These are phyloP conservation scores for Aureobasidium namibiae DNA, from an alignment of 2,329 filamentous ascomycete genomes.

Conservation along the genomic window DNA sequence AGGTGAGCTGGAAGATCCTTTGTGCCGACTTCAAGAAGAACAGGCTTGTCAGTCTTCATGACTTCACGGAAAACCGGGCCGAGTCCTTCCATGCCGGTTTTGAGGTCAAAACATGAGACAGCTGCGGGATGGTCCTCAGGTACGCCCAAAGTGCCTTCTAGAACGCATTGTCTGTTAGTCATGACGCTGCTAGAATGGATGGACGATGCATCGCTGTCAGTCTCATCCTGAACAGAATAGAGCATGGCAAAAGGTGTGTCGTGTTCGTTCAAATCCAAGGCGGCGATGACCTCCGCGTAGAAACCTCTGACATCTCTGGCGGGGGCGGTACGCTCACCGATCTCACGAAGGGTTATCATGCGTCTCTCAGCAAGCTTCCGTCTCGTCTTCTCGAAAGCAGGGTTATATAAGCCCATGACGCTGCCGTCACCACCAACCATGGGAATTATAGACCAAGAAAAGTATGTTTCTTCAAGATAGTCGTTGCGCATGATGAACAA, in stretches of 20 bases:
- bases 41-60: constrained; percentile 58
- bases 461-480: constrained; percentile 71
- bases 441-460: constrained; percentile 75
- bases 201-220: constrained; percentile 63
- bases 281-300: constrained; percentile 61
- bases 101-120: constrained; percentile 57
- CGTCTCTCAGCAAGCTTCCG: constrained; percentile 70
- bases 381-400: constrained; percentile 71
- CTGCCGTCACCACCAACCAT: constrained; percentile 62
- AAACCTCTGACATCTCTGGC: constrained; percentile 67
- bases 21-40: constrained; percentile 57
- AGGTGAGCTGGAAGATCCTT: constrained; percentile 57
- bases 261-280: constrained; percentile 63
- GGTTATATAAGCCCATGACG: constrained; percentile 64
- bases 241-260: constrained; percentile 71
- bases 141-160: constrained; percentile 66
- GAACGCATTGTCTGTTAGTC: constrained; percentile 51
- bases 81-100: constrained; percentile 62
- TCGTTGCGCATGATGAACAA: constrained; percentile 63
- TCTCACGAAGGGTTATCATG: constrained; percentile 70
- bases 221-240: constrained; percentile 66
- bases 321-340: constrained; percentile 64
- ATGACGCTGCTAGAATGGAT: constrained; percentile 57
- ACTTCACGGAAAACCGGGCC: constrained; percentile 68
- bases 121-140: constrained; percentile 55